Base-by-base conservation (phyloP, 495 filamentous ascomycete species). In the Patellaria atrata region DNA sequence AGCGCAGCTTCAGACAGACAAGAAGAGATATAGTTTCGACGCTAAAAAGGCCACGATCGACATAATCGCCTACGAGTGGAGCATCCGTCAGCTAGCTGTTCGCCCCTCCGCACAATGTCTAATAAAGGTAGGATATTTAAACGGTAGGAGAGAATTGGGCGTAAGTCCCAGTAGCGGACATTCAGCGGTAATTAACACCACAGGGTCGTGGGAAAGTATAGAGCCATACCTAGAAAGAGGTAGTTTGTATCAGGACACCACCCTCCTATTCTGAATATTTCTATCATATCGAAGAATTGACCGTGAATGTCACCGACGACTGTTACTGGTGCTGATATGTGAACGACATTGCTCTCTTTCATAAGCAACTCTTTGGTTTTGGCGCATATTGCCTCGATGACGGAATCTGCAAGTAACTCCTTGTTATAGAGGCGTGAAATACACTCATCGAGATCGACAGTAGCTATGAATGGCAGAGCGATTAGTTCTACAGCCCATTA, bases 331-430 rank as follows among this genome's bases (percentile, higher is more conserved):
- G 89, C 86, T 36, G 75, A 74, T 40, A 97, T 91, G 54, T 97
- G 89, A 27, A 97, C 89, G 31, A 97, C 89, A 64, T 97, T 97
- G 67, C 87, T 94, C 71, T 97, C 89, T 55, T 89, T 91, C 89
- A 97, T 97, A 43, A 97, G 67, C 37, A 96, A 68, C 59, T 97
- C 89, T 46, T 97, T 97, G 9, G 91, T 84, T 57, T 97, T 97
- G 50, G 89, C 85, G 57, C 89, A 97, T 73, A 97, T 91, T 50
- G 91, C 89, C 61, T 97, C 89, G 55, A 97, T 86, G 27, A 97
- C 91, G 5, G 87, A 92, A 60, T 97, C 89, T 29, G 91, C 89
- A 16, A 97, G 67, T 33, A 97, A 68, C 54, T 96, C 87, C 58
- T 94, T 96, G 41, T 83, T 82, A 58, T 96, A 94, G 17, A 97